Evolutionary conservation across 2,329 filamentous ascomycete genomes (phyloP), one percentile per base, ranked within the genome.

Genomic region (Botrytis aclada): DNA sequence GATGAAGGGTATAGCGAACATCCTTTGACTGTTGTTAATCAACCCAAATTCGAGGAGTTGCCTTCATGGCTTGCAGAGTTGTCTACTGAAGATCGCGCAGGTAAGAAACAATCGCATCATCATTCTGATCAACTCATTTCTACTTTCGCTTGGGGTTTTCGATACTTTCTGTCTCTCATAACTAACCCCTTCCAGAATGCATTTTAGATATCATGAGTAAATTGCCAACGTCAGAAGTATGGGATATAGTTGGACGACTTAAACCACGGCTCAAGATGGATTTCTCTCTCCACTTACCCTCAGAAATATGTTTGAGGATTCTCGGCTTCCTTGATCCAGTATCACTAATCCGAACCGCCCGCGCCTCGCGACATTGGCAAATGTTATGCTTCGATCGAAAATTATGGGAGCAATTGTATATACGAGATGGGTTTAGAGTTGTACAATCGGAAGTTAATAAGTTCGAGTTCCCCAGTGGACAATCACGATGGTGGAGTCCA

Each of bases 211-310:
- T 97, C 37, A 86, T 98, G 72, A 88, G 91, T 73, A 90, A 92
- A 72, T 86, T 98, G 41, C 93, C 92, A 29, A 97, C 94, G 0
- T 92, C 92, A 10, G 89, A 90, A 71, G 90, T 98, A 74, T 90
- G 92, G 67, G 87, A 91, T 62, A 93, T 98, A 70, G 93, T 97
- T 64, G 89, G 95, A 71, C 88, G 91, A 75, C 84, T 97, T 29
- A 92, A 91, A 75, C 93, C 94, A 6, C 88, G 95, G 70, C 90
- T 98, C 4, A 95, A 98, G 82, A 95, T 98, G 83, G 93, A 99
- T 83, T 97, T 97, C 71, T 90, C 97, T 60, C 85, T 89, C 76
- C 90, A 93, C 78, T 88, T 99, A 0, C 96, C 96, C 0, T 90
- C 93, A 39, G 96, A 99, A 81, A 92, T 99, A 78, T 97, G 94